Evolutionary conservation across 1,284 basidiomycete species (phyloP).

Genomic region (Marasmius sp.): DNA sequence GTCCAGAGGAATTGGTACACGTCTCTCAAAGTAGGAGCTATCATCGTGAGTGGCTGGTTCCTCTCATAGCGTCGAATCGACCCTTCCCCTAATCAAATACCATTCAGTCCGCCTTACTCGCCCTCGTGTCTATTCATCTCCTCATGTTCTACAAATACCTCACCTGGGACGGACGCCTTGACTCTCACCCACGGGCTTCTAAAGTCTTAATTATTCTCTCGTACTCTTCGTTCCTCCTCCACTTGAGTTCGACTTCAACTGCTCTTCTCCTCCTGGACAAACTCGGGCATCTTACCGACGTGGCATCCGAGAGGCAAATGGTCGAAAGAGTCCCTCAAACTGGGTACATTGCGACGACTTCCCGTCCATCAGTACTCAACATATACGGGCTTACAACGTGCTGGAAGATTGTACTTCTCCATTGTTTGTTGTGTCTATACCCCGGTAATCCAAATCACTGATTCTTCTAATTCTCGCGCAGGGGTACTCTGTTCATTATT

Average conservation of each 20-base stretch:
- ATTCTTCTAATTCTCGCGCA: background rate
- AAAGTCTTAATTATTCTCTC: background rate
- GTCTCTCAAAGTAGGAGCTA: background rate
- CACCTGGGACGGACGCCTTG: background rate
- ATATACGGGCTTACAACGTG: background rate
- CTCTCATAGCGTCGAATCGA: background rate
- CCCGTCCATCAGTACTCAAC: background rate
- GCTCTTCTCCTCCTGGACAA: background rate
- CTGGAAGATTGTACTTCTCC: background rate
- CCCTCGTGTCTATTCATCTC: background rate
- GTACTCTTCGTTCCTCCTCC: background rate
- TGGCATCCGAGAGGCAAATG: background rate
- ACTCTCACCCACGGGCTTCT: background rate
- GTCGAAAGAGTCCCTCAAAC: background rate
- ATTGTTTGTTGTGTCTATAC: background rate
- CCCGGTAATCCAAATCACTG: background rate
- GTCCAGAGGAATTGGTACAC: background rate
- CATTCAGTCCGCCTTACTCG: background rate
- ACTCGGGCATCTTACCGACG: background rate
- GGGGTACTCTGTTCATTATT: background rate
- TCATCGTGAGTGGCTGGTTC: background rate
- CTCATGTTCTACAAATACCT: background rate
- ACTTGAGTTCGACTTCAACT: background rate
- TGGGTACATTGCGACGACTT: background rate
- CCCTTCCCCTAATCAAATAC: background rate